Base-by-base conservation (phyloP, 73 alveolate genomes). In the Tetrahymena malaccensis region DNA sequence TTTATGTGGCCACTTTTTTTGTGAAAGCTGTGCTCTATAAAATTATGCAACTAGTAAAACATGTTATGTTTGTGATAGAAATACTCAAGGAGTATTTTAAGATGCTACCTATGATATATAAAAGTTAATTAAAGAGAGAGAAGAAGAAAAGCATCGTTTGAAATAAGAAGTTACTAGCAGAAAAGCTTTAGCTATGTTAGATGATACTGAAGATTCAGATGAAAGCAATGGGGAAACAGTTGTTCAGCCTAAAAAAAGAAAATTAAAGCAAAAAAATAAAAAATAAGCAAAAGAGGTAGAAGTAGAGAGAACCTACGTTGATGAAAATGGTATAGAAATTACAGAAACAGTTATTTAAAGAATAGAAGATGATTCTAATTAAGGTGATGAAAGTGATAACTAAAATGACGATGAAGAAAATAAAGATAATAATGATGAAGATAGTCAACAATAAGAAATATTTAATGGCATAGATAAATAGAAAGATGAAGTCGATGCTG, bases 41-140 rank as follows among this genome's bases (percentile, higher is more conserved):
- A 58, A 96, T 27, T 97, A 94, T 84, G 43, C 96, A 21, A 93
- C 94, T 11, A 94, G 94, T 15, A 94, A 97, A 34, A 97, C 94
- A 21, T 98, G 99, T 93, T 95, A 93, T 89, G 85, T 43, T 25
- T 98, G 99, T 83, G 97, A 96, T 0, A 96, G 97, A 85, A 85
- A 94, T 34, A 98, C 99, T 8, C 96, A 98, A 94, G 99, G 99
- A 3, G 96, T 98, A 31, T 98, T 98, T 93, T 96, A 97, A 84
- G 98, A 96, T 50, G 98, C 97, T 33, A 33, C 94, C n/a, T 43
- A 83, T 57, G 37, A n/a, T n/a, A 35, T 94, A n/a, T 35, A 84
- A 85, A 94, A 94, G 57, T 84, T 94, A 43, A 33, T 37, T 83
- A 37, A 85, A 34, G 93, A 85, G n/a, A 94, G 96, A 85, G 33